Conservation (phyloP, 495 filamentous ascomycete genomes). For the Xylaria intraflava region DNA sequence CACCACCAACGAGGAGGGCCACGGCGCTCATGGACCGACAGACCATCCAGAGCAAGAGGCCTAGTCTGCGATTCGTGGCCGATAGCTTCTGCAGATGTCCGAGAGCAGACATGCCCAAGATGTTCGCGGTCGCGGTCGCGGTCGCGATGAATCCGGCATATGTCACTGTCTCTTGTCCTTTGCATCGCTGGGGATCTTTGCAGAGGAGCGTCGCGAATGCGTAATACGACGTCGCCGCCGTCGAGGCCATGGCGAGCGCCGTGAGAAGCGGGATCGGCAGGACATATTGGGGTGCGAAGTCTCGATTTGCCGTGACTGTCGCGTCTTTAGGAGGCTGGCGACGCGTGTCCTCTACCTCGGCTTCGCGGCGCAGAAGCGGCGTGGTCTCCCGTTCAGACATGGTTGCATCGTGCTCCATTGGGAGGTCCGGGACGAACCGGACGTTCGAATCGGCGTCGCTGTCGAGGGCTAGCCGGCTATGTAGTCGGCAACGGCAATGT, state of each 20-base stretch:
- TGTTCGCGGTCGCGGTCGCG: neutral
- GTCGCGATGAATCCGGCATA: neutral
- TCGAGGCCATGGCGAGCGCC: constrained; percentile 1
- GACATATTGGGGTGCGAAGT: too few species aligned
- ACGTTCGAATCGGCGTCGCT: too few species aligned
- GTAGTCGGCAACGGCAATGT: too few species aligned
- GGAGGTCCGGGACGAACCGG: too few species aligned
- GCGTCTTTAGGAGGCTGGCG: too few species aligned
- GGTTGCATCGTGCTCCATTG: too few species aligned
- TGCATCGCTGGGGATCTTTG: neutral
- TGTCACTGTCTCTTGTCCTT: neutral
- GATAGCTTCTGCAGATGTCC: neutral
- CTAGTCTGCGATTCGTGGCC: neutral
- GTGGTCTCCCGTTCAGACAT: too few species aligned
- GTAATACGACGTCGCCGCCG: neutral
- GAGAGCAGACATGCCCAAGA: neutral
- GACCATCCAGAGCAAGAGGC: neutral
- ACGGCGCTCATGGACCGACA: neutral
- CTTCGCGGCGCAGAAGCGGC: too few species aligned
- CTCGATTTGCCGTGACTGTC: too few species aligned
- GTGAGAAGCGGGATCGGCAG: neutral
- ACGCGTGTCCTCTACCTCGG: too few species aligned
- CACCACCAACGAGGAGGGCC: neutral
- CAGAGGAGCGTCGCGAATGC: neutral
- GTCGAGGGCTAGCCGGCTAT: too few species aligned